A percentile compares a stretch with the other conserved stretches of the same genome.
Conservation (phyloP, 1,139 yeast genomes). For the Diutina sp. region DNA sequence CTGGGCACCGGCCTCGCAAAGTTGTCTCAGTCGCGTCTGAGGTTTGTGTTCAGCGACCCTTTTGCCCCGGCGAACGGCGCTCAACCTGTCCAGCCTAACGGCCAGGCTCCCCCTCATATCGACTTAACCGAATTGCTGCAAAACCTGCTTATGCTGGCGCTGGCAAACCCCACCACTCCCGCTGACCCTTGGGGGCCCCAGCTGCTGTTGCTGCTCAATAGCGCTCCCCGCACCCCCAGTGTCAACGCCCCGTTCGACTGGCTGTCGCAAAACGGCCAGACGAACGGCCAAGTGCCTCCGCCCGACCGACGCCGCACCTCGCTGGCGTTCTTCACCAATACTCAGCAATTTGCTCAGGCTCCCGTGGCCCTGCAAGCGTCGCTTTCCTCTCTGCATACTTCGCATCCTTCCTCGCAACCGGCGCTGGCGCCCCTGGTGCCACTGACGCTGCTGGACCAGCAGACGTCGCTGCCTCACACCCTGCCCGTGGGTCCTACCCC, state of each 20-base stretch:
- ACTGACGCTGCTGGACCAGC: conserved; percentile 7
- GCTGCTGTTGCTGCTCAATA: neutral
- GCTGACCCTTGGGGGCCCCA: conserved; percentile 28
- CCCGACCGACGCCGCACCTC: conserved; percentile 17
- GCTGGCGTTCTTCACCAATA: conserved; percentile 20
- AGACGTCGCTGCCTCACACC: conserved; percentile 6
- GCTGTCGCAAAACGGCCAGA: conserved; percentile 3
- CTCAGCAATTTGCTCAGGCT: neutral
- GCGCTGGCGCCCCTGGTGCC: conserved; percentile 8
- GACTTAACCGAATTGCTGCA: conserved; percentile 1
- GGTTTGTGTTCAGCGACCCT: conserved; percentile 61
- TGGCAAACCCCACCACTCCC: conserved; percentile 8
- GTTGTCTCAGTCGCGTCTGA: conserved; percentile 27
- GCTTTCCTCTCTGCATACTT: conserved; percentile 3
- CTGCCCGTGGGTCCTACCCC: conserved; percentile 5
- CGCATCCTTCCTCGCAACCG: conserved; percentile 8
- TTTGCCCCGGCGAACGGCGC: conserved; percentile 15
- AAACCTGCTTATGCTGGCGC: neutral
- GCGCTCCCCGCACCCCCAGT: conserved; percentile 1
- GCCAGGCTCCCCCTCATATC: neutral
- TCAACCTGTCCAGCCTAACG: neutral
- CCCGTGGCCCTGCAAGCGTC: conserved; percentile 3
- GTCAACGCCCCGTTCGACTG: conserved; percentile 7
- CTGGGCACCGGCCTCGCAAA: conserved; percentile 5
- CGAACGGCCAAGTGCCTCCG: neutral